Conservation (phyloP, 768 basidiomycete genomes). For the Lactifluus echinatus region DNA sequence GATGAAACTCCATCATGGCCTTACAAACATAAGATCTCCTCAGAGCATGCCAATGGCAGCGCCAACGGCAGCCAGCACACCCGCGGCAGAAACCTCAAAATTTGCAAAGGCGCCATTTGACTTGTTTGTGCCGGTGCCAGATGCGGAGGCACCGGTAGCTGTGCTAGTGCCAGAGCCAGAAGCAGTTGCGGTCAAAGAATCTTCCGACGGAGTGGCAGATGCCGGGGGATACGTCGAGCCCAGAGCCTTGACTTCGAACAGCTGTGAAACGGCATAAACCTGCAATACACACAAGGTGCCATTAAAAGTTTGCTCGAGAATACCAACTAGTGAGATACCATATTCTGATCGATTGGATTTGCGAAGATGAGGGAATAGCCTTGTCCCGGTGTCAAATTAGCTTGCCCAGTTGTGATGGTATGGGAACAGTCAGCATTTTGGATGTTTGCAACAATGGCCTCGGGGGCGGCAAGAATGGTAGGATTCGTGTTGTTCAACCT, state of each 20-base stretch:
- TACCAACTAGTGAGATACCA: constrained; percentile 38
- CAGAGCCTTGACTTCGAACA: constrained; percentile 52
- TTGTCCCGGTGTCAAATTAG: constrained; percentile 31
- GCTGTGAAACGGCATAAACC: constrained; percentile 46
- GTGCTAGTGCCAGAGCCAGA: neutral
- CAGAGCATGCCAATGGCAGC: constrained; percentile 19
- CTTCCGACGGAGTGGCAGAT: constrained; percentile 27
- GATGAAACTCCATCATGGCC: neutral
- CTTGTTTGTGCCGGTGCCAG: neutral
- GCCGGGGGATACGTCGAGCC: constrained; percentile 46
- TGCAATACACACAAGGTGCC: constrained; percentile 23
- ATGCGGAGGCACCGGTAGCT: neutral
- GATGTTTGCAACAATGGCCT: constrained; percentile 42
- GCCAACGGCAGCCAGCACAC: constrained; percentile 15
- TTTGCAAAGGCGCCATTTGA: constrained; percentile 4
- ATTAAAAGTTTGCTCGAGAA: neutral
- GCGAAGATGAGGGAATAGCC: constrained; percentile 47
- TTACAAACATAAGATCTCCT: neutral
- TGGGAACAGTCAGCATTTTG: constrained; percentile 54
- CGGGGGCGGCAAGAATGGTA: constrained; percentile 32
- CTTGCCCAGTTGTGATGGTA: constrained; percentile 39
- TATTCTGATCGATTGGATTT: constrained; percentile 39
- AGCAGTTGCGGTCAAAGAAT: constrained; percentile 14
- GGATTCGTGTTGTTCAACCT: constrained; percentile 41
- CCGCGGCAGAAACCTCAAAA: constrained; percentile 11